Percentiles rank a stretch among this genome's conserved stretches.
Evolutionary conservation across 345 rosid species (phyloP).

Genomic region (Arabis alpina): DNA sequence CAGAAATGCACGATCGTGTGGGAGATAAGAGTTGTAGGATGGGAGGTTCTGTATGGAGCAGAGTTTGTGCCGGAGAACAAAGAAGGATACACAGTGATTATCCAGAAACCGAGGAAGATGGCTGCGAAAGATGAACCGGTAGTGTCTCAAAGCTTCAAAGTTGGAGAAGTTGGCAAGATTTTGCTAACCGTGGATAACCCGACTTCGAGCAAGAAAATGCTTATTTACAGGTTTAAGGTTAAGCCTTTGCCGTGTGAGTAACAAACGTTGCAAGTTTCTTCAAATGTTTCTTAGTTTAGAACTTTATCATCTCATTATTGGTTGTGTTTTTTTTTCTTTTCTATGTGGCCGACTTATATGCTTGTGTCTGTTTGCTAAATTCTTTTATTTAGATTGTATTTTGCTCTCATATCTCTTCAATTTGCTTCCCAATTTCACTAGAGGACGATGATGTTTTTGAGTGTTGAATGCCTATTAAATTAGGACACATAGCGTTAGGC

Average conservation of each 20-base stretch:
- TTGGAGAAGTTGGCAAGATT: slow-evolving; percentile 45
- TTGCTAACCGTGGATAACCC: slow-evolving; percentile 42
- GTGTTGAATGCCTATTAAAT: not conserved
- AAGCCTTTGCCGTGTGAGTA: slow-evolving; percentile 32
- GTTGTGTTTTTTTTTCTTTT: not conserved
- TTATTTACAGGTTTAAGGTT: slow-evolving; percentile 43
- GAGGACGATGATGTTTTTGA: not conserved
- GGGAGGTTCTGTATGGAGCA: slow-evolving; percentile 46
- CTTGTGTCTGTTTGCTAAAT: slow-evolving; percentile 29
- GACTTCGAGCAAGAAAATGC: slow-evolving; percentile 39
- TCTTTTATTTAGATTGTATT: slow-evolving; percentile 20
- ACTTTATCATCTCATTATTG: slow-evolving; percentile 29
- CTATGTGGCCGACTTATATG: slow-evolving; percentile 18
- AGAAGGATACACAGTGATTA: slow-evolving; percentile 46
- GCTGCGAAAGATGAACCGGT: slow-evolving; percentile 37
- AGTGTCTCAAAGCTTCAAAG: slow-evolving; percentile 42
- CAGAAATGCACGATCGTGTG: slow-evolving; percentile 43
- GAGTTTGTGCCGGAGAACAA: slow-evolving; percentile 43
- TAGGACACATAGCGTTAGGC: not conserved
- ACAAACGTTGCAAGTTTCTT: slow-evolving; percentile 1
- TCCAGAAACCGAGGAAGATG: slow-evolving; percentile 46
- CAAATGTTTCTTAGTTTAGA: slow-evolving; percentile 27
- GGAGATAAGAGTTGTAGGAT: slow-evolving; percentile 47
- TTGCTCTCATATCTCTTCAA: slow-evolving; percentile 4
- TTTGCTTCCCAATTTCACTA: not conserved